These are phyloP conservation scores for Tylopilus sp. DNA, from an alignment of 768 basidiomycete genomes.

Conservation along the genomic window DNA sequence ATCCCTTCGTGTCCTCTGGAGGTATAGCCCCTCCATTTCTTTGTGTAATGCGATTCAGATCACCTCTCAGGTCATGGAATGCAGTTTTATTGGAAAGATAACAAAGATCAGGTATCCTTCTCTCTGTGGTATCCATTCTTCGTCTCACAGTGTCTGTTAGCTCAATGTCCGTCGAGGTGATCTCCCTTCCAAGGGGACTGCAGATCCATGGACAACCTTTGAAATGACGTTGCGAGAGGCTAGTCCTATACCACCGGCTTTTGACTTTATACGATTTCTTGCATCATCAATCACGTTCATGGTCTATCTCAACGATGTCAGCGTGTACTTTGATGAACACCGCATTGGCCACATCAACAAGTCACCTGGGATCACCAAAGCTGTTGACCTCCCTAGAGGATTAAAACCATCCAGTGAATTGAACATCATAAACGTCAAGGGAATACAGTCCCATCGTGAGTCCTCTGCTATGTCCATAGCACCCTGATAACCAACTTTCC, in stretches of 20 bases:
- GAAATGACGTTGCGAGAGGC: background rate
- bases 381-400: background rate
- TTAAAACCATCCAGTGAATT: background rate
- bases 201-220: background rate
- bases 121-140: background rate
- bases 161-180: background rate
- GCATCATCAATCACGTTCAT: background rate
- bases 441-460: background rate
- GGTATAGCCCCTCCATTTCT: conserved; percentile 40
- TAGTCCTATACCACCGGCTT: background rate
- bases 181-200: background rate
- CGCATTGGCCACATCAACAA: background rate
- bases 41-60: background rate
- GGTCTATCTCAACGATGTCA: background rate
- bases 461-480: background rate
- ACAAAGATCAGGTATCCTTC: background rate
- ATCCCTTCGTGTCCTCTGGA: conserved; percentile 80
- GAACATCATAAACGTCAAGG: background rate
- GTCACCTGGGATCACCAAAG: background rate
- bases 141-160: background rate
- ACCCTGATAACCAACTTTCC: background rate
- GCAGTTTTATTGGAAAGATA: background rate
- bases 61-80: conserved; percentile 19
- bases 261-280: background rate
- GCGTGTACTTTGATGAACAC: background rate